phyloP scores from a whole-genome alignment of 2,329 filamentous ascomycete genomes.

The Penicillium psychrosexuale region DNA sequence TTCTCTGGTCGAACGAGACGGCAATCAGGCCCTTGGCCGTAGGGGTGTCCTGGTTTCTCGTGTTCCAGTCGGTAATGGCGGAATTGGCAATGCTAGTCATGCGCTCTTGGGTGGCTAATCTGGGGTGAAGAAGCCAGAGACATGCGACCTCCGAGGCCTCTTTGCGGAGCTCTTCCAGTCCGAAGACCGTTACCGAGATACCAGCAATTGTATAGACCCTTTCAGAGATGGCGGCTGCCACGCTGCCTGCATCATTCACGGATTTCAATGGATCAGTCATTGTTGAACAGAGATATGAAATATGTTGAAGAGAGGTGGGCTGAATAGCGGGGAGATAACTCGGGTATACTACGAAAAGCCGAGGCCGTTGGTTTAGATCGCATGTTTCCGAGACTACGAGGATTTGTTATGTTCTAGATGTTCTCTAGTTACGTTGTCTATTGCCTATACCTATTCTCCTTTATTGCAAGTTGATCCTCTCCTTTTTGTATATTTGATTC shows the following conservation, averaged over 20 bases:
- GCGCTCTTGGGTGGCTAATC: constrained; percentile 64
- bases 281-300: neutral
- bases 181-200: constrained; percentile 75
- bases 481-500: neutral
- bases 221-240: constrained; percentile 54
- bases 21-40: constrained; percentile 65
- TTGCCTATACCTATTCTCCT: too few species aligned
- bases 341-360: constrained; percentile 15
- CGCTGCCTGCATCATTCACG: constrained; percentile 28
- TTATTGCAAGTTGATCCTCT: too few species aligned
- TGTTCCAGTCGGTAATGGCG: constrained; percentile 66
- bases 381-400: neutral
- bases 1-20: constrained; percentile 85
- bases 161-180: constrained; percentile 68
- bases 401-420: neutral
- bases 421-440: neutral
- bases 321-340: constrained; percentile 11
- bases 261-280: constrained; percentile 40
- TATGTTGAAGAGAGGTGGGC: neutral
- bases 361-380: constrained; percentile 3
- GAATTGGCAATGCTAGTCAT: constrained; percentile 75
- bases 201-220: constrained; percentile 71
- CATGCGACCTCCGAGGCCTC: constrained; percentile 61
- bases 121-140: constrained; percentile 88
- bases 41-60: constrained; percentile 33